Evolutionary conservation across 495 filamentous ascomycete genomes (phyloP).

Genomic region (Penicillium soppii): DNA sequence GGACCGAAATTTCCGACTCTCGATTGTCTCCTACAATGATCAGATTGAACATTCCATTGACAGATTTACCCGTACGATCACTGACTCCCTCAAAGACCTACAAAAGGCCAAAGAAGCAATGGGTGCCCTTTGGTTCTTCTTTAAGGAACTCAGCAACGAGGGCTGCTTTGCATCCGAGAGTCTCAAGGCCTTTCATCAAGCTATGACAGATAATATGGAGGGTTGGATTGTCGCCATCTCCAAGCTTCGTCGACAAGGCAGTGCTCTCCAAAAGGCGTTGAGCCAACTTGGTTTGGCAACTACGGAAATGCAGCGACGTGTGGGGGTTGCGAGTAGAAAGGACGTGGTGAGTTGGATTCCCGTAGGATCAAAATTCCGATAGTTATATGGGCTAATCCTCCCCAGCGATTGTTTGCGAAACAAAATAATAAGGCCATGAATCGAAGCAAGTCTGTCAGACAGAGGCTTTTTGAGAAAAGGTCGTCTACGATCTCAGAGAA

Average conservation of each 20-base stretch:
- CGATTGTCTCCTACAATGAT: constrained; percentile 84
- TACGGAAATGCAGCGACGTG: constrained; percentile 73
- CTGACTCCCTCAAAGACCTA: constrained; percentile 75
- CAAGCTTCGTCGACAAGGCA: constrained; percentile 64
- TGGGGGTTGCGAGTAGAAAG: constrained; percentile 69
- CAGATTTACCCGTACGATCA: constrained; percentile 70
- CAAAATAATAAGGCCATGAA: neutral
- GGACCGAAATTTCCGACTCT: constrained; percentile 73
- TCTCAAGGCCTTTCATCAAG: constrained; percentile 64
- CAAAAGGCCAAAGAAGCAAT: constrained; percentile 74
- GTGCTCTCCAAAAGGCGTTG: constrained; percentile 58
- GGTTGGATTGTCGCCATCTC: constrained; percentile 79
- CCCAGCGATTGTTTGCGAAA: constrained; percentile 25
- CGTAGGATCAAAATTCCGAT: too few relatives aligned
- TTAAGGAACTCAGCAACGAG: constrained; percentile 60
- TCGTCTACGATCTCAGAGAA: constrained; percentile 23
- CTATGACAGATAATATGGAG: constrained; percentile 81
- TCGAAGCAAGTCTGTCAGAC: constrained; percentile 22
- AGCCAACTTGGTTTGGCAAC: constrained; percentile 65
- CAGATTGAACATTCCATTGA: constrained; percentile 87
- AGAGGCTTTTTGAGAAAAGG: constrained; percentile 24
- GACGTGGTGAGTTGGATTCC: constrained; percentile 39
- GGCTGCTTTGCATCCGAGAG: constrained; percentile 45
- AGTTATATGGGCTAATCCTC: neutral
- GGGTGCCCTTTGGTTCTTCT: constrained; percentile 72